A percentile compares a stretch with the other conserved stretches of the same genome.
Evolutionary conservation across 805 yeast species (phyloP).

Genomic region (Debaryomyces hansenii): DNA sequence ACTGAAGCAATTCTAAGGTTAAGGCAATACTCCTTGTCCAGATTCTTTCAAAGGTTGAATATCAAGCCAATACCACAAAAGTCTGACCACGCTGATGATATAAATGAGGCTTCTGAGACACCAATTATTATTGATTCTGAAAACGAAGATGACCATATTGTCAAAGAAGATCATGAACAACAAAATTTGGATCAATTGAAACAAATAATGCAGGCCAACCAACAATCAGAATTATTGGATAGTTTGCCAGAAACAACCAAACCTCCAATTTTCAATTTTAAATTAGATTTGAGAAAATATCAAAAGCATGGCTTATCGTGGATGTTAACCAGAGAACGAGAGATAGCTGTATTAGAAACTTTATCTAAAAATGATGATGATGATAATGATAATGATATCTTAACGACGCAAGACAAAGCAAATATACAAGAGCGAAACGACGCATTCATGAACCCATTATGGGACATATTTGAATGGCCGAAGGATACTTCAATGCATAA

Average conservation of each 20-base stretch:
- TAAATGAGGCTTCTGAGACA: constrained; percentile 4
- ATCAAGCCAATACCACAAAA: constrained; percentile 17
- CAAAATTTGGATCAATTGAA: constrained; percentile 72
- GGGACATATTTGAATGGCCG: constrained; percentile 84
- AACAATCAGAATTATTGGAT: constrained; percentile 55
- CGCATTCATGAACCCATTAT: constrained; percentile 75
- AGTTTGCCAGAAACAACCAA: constrained; percentile 65
- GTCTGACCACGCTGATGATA: constrained; percentile 2
- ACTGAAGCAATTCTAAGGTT: constrained; percentile 52
- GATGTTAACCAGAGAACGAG: constrained; percentile 83
- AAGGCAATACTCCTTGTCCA: constrained; percentile 55
- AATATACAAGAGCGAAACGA: constrained; percentile 34
- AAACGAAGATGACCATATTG: constrained; percentile 23
- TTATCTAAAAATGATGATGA: constrained; percentile 21
- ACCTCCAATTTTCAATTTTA: constrained; percentile 47
- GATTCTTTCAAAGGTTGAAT: constrained; percentile 54
- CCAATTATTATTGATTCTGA: constrained; percentile 2
- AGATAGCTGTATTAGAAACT: constrained; percentile 44
- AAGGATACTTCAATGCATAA: constrained; percentile 11
- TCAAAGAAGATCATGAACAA: constrained; percentile 29
- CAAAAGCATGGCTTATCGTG: constrained; percentile 85
- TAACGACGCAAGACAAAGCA: constrained; percentile 27
- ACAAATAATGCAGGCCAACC: constrained; percentile 71
- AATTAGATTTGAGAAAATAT: constrained; percentile 64
- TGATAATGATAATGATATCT: neutral